Evolutionary conservation across 495 filamentous ascomycete genomes (phyloP), one percentile per base, ranked within the genome.

Genomic region (Trichoderma reesei): DNA sequence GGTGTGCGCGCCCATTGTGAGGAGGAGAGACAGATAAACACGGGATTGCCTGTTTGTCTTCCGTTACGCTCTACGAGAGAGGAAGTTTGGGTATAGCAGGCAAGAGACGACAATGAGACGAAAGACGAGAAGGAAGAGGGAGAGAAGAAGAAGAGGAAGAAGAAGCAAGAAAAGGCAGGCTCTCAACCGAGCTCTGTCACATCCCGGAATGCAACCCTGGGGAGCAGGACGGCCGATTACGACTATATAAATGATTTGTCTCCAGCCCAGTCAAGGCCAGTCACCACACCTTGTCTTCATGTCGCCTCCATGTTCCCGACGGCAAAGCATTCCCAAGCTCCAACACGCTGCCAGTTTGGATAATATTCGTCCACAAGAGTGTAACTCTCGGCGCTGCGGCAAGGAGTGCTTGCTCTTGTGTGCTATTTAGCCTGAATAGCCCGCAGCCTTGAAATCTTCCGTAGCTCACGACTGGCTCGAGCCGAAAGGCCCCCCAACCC

Each of bases 1-100:
- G 63, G 64, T 75, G 67, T 70, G 76, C 5, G 65, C 76, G 51
- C 51, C 51, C 51, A 56, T 56, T 56, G 51, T 56, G 51, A 56
- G 26, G 20, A 56, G 20, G 8, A 56, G 20, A 33, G 48, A 33
- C 10, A 6, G 14, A 18, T 8, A 34, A 6, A 26, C 1, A 26
- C 26, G 26, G 7, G 11, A 14, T 56, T 56, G 20, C 51, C 51
- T 56, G 16, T 34, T 56, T 34, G 4, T 33, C 51, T 56, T 56
- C 0, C 44, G 20, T 7, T 18, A 18, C n/a, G 18, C 26, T 26
- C 26, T 26, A 26, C 26, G 26, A 26, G 0, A 26, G 18, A 0
- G 20, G 14, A 20, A 48, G 14, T 0, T 48, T 18, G 14, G 44
- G 18, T 44, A 16, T 16, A 0, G 11, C 14, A 42, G n/a, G 16